Evolutionary conservation across 2,329 filamentous ascomycete genomes (phyloP), one percentile per base, ranked within the genome.

Genomic region (Chaetoscypha palmicola): DNA sequence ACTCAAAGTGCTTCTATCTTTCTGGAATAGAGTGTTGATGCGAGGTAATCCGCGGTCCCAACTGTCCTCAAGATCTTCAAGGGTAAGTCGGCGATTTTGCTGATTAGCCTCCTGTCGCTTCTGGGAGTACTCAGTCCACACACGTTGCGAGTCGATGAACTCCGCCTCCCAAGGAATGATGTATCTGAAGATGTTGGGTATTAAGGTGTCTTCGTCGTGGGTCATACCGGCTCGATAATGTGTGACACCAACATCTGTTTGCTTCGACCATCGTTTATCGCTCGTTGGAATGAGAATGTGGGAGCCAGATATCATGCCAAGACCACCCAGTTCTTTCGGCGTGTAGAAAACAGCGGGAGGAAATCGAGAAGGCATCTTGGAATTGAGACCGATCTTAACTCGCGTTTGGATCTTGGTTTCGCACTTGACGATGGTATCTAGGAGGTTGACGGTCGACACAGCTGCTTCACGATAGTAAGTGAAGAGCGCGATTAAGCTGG

Each of bases 81-180:
- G 74, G 0, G 92, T 98, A 36, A 98, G 71, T 54, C 92, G 81
- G 45, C 92, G 83, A 59, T 98, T 98, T 64, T 98, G 92, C 58
- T 97, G 91, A 60, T 96, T 94, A 16, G 92, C 94, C 63, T 98
- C 92, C 53, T 94, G 75, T 36, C 92, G 83, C 72, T 98, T 98
- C 68, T 98, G 92, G 0, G 91, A 96, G 62, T 98, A 98, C 59
- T 98, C 92, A 20, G 92, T 97, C 92, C 92, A 98, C 1, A 98
- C 92, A 56, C 94, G 83, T 64, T 98, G 94, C 3, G 92, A 98
- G 63, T 98, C 94, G 55, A 97, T 94, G 66, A 98, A 98, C 64
- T 98, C 92, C 1, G 91, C 87, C 64, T 98, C 92, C 92, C 92
- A 98, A 0, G 92, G 91, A 53, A 97, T 95, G 62, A 98, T 97